Conservation (phyloP, 2,329 filamentous ascomycete genomes). For the Penicillium sclerotiorum region DNA sequence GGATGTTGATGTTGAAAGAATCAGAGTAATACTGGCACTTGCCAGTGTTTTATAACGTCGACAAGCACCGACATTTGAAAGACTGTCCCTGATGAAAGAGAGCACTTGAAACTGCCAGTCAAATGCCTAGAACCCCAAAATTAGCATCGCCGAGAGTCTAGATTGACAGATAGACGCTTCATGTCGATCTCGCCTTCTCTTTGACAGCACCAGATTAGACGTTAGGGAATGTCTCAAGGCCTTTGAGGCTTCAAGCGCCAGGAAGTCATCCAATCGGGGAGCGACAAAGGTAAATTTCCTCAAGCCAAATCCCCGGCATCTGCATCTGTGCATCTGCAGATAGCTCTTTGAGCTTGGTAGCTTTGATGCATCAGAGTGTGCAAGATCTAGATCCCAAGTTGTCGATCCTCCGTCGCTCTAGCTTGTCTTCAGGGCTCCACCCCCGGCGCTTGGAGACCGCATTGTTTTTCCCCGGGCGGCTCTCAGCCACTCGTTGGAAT, state of each 20-base stretch:
- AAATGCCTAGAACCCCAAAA: constrained; percentile 18
- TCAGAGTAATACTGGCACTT: too few relatives aligned
- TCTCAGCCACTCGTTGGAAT: constrained; percentile 32
- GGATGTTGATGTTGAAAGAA: constrained; percentile 2
- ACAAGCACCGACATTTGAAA: too few relatives aligned
- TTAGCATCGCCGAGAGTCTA: constrained; percentile 12
- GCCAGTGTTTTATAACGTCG: too few relatives aligned
- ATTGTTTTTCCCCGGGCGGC: constrained; percentile 11
- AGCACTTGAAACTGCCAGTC: not conserved
- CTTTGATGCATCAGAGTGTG: not conserved
- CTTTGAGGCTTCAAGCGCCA: not conserved
- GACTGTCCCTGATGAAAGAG: too few relatives aligned
- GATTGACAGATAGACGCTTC: not conserved
- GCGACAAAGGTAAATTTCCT: not conserved
- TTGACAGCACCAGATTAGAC: not conserved
- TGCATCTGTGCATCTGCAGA: not conserved
- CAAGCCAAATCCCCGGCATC: not conserved
- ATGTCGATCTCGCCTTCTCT: constrained; percentile 2
- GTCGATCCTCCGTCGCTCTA: constrained; percentile 1
- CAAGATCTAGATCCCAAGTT: not conserved
- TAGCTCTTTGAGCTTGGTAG: constrained; percentile 4
- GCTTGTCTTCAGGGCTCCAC: constrained; percentile 19
- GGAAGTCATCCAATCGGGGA: not conserved
- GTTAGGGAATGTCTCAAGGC: constrained; percentile 6
- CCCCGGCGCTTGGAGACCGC: constrained; percentile 29